Percentiles rank a stretch among this genome's conserved stretches.
These are phyloP conservation scores for Chrysoporthe deuterocubensis DNA, from an alignment of 2,329 filamentous ascomycete genomes.

Conservation along the genomic window DNA sequence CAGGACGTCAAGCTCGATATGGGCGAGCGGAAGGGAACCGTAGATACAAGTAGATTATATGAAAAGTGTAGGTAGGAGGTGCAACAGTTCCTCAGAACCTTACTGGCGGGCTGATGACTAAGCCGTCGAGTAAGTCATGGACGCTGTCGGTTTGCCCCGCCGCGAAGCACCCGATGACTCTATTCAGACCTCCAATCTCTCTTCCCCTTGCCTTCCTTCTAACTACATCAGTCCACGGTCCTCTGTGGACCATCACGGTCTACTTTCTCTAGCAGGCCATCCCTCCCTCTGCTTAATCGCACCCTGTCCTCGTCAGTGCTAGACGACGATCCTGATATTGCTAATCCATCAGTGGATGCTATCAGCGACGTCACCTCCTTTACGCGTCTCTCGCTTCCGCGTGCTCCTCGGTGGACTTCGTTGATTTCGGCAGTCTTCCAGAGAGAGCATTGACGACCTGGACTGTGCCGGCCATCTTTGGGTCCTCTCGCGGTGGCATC, in stretches of 20 bases:
- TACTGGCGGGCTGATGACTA: neutral
- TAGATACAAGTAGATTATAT: no score
- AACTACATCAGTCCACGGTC: conserved; percentile 8
- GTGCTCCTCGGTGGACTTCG: neutral
- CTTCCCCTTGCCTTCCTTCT: neutral
- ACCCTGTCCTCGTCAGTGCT: neutral
- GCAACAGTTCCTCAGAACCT: neutral
- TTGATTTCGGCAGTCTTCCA: neutral
- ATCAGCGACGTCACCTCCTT: conserved; percentile 16
- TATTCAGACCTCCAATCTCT: conserved; percentile 16
- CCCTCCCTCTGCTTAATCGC: neutral
- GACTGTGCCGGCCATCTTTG: neutral
- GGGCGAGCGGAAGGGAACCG: neutral
- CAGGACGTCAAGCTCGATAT: neutral
- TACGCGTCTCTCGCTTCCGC: conserved; percentile 2
- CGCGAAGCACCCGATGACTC: conserved; percentile 9
- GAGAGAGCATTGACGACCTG: neutral
- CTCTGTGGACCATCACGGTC: conserved; percentile 6
- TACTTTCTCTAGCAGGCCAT: neutral
- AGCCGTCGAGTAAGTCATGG: neutral
- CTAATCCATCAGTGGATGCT: neutral
- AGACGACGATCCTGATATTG: conserved; percentile 4
- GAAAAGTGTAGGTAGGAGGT: neutral
- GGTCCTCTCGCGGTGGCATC: neutral
- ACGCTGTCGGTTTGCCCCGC: conserved; percentile 14